phyloP scores from a whole-genome alignment of 352 stramenopile species.

The Globisporangium nunn region DNA sequence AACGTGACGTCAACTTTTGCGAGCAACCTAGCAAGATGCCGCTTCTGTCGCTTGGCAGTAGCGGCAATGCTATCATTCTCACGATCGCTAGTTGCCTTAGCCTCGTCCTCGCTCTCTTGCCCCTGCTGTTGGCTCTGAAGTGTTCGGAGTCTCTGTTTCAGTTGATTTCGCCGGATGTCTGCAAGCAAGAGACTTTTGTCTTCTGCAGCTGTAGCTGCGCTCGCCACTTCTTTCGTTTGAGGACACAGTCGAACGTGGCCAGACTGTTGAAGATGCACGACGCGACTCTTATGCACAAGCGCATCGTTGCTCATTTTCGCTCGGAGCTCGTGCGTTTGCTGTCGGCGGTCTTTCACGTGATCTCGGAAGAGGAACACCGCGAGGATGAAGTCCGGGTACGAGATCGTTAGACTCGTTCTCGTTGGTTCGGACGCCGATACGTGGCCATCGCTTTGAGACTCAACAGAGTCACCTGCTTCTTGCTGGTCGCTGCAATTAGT shows the following conservation, averaged over 20 bases:
- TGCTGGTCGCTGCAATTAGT: not conserved
- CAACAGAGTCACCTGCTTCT: not conserved
- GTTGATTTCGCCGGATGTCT: conserved; percentile 4
- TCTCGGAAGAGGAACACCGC: conserved; percentile 47
- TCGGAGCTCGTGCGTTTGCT: conserved; percentile 19
- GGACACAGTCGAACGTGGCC: conserved; percentile 64
- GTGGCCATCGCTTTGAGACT: not conserved
- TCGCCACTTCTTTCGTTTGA: conserved; percentile 8
- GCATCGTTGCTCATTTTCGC: conserved; percentile 35
- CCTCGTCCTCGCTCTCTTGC: conserved; percentile 6
- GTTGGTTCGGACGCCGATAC: too few species aligned
- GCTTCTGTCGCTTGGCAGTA: conserved; percentile 6
- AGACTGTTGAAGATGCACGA: conserved; percentile 66
- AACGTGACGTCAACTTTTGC: conserved; percentile 10
- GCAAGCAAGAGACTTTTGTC: conserved; percentile 2
- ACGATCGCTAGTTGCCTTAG: not conserved
- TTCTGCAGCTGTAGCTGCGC: not conserved
- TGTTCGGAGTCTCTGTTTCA: not conserved
- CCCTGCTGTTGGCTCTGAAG: conserved; percentile 5
- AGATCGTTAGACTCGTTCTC: conserved; percentile 14
- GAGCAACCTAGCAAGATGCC: conserved; percentile 11
- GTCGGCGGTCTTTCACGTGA: conserved; percentile 14
- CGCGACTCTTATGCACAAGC: conserved; percentile 42
- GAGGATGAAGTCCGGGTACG: conserved; percentile 53
- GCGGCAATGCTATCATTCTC: not conserved